Base-by-base conservation (phyloP, 2,329 filamentous ascomycete genomes). In the Xylariaceae sp. region DNA sequence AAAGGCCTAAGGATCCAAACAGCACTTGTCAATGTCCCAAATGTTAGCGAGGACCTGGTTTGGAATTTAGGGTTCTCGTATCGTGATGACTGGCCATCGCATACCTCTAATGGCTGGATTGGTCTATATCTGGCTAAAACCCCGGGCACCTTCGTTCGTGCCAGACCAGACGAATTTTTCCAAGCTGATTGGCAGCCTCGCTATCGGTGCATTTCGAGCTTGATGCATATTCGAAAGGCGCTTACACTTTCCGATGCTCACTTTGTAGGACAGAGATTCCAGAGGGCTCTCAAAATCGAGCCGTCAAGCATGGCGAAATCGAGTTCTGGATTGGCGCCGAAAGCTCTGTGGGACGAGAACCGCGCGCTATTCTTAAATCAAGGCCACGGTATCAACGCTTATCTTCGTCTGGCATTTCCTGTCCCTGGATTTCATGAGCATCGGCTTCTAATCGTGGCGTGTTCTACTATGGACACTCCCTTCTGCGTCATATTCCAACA, bases 311-410 rank as follows among this genome's bases (percentile, higher is more conserved):
- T 15, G 6, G 26, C 8, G 4, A 18, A 43, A 16, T 37, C 32
- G 7, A 16, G 43, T 10, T 30, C 43, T 3, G 10, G 21, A 3
- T 13, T 32, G 7, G 8, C 15, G 6, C 48, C 48, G 30, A 16
- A 39, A n/a, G 32, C 20, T 1, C 48, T 50, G 13, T 50, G 48
- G 48, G 18, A 36, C 24, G 30, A 37, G n/a, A 44, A 23, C 13
- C 23, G 26, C 11, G 16, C 18, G 5, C n/a, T 11, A 2, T 50
- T 50, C 40, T 16, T 50, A 2, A 39, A 50, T 8, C 39, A 50
- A 44, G 48, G 48, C n/a, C 39, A 13, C 23, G 48, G 48, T 18
- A 50, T 50, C 29, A 50, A 50, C 44, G 48, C 48, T 16, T 50
- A 50, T 36, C 16, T 50, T 44, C 11, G 18, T 27, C 23, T 50